phyloP scores from a whole-genome alignment of 192 early-diverging fungal species.

The Mortierella alpina region DNA sequence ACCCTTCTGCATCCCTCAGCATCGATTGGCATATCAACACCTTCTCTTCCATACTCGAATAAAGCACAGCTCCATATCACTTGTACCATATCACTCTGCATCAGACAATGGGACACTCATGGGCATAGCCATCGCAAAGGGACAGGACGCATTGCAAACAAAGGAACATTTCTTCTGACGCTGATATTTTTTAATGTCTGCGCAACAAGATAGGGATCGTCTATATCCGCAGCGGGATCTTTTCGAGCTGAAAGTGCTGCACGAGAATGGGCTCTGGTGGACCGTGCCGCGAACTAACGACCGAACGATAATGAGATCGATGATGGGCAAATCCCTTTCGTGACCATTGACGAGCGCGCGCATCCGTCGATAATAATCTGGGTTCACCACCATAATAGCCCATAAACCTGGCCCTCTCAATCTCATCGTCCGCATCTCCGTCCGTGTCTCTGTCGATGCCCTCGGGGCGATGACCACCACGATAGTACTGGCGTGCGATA shows the following conservation, averaged over 20 bases:
- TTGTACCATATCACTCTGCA: not conserved
- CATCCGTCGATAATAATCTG: not conserved
- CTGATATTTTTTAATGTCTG: no score
- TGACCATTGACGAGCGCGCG: not conserved
- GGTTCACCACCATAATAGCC: not conserved
- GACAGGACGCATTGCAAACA: no score
- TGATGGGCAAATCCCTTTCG: not conserved
- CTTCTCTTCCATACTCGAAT: not conserved
- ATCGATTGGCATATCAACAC: not conserved
- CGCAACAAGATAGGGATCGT: not conserved
- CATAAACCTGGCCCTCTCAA: constrained; percentile 12
- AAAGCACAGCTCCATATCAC: not conserved
- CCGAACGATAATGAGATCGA: no score
- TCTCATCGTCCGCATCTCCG: constrained; percentile 36
- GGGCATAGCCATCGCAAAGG: no score
- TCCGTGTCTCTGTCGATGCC: not conserved
- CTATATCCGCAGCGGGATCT: constrained; percentile 39
- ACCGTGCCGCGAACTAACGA: no score
- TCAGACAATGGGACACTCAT: no score
- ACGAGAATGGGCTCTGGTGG: no score
- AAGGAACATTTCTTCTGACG: no score
- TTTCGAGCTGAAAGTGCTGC: constrained; percentile 20
- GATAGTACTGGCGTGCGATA: not conserved
- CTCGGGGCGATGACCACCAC: not conserved
- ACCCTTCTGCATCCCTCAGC: no score